Percentiles rank a stretch among this genome's conserved stretches.
phyloP scores from a whole-genome alignment of 371 early-diverging fungal genomes.

The Fennellomyces sp. region DNA sequence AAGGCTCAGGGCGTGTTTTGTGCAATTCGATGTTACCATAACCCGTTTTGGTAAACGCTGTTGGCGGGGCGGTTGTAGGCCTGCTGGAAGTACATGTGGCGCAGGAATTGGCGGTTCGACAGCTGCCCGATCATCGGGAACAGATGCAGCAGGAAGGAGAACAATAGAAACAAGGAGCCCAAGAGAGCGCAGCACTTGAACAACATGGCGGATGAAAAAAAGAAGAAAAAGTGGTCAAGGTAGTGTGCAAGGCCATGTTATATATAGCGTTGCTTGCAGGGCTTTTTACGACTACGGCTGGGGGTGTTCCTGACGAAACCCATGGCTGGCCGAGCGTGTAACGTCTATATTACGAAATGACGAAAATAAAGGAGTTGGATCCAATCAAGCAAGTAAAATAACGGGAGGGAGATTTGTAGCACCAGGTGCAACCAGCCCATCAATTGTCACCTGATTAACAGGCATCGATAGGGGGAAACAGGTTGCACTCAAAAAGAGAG shows the following conservation, averaged over 20 bases:
- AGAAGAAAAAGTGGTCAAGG: background rate
- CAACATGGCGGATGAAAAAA: background rate
- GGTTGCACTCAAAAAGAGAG: background rate
- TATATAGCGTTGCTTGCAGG: no score
- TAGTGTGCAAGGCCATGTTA: background rate
- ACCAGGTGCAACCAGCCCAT: background rate
- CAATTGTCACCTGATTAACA: background rate
- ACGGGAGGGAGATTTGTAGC: no score
- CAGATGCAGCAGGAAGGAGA: constrained; percentile 37
- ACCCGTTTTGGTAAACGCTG: constrained; percentile 19
- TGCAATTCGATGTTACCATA: constrained; percentile 38
- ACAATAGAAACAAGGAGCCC: constrained; percentile 33
- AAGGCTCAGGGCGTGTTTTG: no score
- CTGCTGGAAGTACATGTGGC: constrained; percentile 24
- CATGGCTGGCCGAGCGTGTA: no score
- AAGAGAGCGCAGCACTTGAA: constrained; percentile 15
- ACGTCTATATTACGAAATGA: no score
- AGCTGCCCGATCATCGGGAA: constrained; percentile 41
- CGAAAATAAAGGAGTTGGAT: no score
- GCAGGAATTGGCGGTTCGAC: constrained; percentile 28
- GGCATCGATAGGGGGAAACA: background rate
- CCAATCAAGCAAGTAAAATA: no score
- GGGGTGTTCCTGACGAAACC: no score
- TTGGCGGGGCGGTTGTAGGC: constrained; percentile 16
- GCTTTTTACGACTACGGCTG: no score